Evolutionary conservation across 148 eudicot genomes (phyloP), one percentile per base, ranked within the genome.

Genomic region (Fagopyrum esculentum): DNA sequence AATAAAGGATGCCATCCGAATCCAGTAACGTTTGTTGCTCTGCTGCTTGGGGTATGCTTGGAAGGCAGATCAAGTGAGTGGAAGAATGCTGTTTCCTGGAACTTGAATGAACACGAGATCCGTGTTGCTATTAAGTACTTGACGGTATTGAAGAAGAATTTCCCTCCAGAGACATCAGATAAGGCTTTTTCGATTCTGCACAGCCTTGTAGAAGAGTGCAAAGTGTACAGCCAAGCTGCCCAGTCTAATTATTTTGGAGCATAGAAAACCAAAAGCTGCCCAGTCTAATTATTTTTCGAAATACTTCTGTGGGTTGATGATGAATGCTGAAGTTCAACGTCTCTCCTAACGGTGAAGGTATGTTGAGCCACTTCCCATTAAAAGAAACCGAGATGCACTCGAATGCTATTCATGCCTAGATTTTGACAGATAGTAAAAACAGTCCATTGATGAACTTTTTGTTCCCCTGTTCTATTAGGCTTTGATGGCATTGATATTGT

Each of bases 51-150:
- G 69, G 73, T 86, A 74, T 95, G 91, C 82, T 76, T 89, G 74
- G 93, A 86, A 80, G 97, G 96, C 63, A 88, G 68, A 74, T 80
- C 85, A 44, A 81, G 75, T 47, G 96, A 95, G 73, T 95, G 98
- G 98, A 87, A 73, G 74, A 86, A 75, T 26, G 73, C 84, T 40
- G 79, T 92, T 40, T 45, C 85, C 6, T 88, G 73, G 82, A 80
- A 82, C 74, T 79, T 92, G 73, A 84, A 83, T 74, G 87, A 87
- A 45, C 75, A 70, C n/a, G 89, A 87, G 75, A 84, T 86, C 54
- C 52, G 77, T 55, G 76, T 80, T 84, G 89, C 96, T 73, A 17
- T 84, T 9, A 82, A 75, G 77, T 95, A 90, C 79, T 86, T 88
- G 71, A 69, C 80, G 72, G 48, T 90, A 75, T 77, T 95, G 78